Evolutionary conservation across 169 alveolate species (phyloP).

Genomic region (Prorocentrum cordatum): DNA sequence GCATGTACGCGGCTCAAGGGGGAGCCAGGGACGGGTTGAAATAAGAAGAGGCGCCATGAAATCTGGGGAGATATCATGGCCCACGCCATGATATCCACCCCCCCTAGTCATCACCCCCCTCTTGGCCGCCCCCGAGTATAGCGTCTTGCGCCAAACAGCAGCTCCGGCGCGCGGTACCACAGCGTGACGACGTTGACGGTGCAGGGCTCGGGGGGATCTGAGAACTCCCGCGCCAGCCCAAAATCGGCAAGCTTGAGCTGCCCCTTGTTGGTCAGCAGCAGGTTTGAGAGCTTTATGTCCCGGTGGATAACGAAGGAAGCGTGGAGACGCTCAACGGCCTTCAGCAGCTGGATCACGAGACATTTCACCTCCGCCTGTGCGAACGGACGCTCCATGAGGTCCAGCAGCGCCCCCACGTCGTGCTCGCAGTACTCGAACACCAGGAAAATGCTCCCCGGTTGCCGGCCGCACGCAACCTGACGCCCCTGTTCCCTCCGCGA

Average conservation of each 20-base stretch:
- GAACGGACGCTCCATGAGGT: conserved; percentile 82
- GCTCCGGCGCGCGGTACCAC: conserved; percentile 98
- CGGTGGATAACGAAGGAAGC: conserved; percentile 86
- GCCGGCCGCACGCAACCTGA: conserved; percentile 56
- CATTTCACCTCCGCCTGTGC: conserved; percentile 86
- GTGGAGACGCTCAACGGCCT: conserved; percentile 77
- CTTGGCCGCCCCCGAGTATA: too few species aligned
- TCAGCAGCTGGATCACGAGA: conserved; percentile 78
- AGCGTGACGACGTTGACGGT: conserved; percentile 75
- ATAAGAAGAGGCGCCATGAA: too few species aligned
- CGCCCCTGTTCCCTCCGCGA: too few species aligned
- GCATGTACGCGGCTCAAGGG: too few species aligned
- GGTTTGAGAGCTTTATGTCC: conserved; percentile 84
- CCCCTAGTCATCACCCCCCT: too few species aligned
- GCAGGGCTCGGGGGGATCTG: neutral
- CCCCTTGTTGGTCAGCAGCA: conserved; percentile 81
- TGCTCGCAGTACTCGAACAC: conserved; percentile 95
- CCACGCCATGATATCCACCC: too few species aligned
- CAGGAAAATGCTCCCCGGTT: conserved; percentile 72
- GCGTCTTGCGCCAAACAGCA: conserved; percentile 88
- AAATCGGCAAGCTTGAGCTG: conserved; percentile 75
- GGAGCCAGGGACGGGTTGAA: too few species aligned
- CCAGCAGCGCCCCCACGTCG: conserved; percentile 86
- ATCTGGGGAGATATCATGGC: too few species aligned
- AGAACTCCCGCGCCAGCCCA: conserved; percentile 54